Percentiles rank a stretch among this genome's conserved stretches.
Evolutionary conservation across 768 basidiomycete species (phyloP).

Genomic region (Lanmaoa pseudosensibilis): DNA sequence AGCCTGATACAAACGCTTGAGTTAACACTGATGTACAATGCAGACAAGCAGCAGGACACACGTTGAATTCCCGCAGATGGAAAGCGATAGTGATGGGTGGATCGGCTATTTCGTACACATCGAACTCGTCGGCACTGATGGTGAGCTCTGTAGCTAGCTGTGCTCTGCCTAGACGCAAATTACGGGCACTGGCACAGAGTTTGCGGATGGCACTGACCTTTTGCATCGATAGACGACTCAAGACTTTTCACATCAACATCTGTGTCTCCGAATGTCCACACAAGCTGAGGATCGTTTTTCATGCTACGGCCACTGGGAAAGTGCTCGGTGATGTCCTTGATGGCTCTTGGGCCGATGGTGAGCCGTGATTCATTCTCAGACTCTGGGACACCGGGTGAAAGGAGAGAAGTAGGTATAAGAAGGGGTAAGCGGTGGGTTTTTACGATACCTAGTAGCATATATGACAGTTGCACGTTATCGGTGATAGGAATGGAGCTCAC

Average conservation of each 20-base stretch:
- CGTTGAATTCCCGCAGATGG: conserved; percentile 83
- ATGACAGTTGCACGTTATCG: conserved; percentile 8
- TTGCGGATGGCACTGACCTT: conserved; percentile 42
- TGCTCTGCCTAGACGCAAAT: conserved; percentile 45
- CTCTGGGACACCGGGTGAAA: conserved; percentile 68
- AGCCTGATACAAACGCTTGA: conserved; percentile 48
- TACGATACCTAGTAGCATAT: conserved; percentile 54
- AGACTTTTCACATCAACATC: conserved; percentile 71
- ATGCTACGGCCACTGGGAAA: conserved; percentile 64
- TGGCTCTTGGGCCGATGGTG: conserved; percentile 67
- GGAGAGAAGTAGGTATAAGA: conserved; percentile 53
- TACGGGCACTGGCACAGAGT: neutral
- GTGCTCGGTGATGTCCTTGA: conserved; percentile 80
- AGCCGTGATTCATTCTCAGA: conserved; percentile 59
- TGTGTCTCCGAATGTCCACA: conserved; percentile 73
- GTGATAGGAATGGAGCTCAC: conserved; percentile 37
- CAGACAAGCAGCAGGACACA: conserved; percentile 30
- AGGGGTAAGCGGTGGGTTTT: conserved; percentile 79
- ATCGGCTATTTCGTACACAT: conserved; percentile 64
- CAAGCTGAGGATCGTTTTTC: conserved; percentile 73
- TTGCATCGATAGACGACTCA: conserved; percentile 63
- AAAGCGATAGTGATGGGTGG: conserved; percentile 71
- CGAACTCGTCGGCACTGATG: conserved; percentile 79
- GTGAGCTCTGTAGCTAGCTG: conserved; percentile 75
- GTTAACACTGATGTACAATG: neutral